Conservation (phyloP, 2,329 filamentous ascomycete species). For the Botrytis galanthina region DNA sequence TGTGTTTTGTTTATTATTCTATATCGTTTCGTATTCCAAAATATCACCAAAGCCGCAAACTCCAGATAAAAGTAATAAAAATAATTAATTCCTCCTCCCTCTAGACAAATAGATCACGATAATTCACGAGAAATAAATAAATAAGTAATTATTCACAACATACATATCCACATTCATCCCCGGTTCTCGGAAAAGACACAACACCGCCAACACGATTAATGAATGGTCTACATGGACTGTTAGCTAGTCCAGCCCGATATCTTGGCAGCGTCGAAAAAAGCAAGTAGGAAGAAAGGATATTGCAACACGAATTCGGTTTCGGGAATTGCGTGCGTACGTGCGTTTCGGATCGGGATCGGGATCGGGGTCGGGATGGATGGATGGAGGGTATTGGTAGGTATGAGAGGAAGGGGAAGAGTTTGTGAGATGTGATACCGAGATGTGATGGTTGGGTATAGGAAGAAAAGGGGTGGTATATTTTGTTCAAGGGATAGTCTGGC, state of each 20-base stretch:
- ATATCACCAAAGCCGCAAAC: too few relatives aligned
- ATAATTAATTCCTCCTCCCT: too few relatives aligned
- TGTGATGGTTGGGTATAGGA: neutral
- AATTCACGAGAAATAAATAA: too few relatives aligned
- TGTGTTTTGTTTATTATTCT: too few relatives aligned
- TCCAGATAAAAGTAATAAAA: too few relatives aligned
- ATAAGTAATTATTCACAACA: neutral
- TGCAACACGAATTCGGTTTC: neutral
- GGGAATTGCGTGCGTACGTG: neutral
- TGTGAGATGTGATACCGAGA: constrained; percentile 6
- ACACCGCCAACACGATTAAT: too few relatives aligned
- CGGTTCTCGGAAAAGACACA: too few relatives aligned
- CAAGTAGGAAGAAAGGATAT: neutral
- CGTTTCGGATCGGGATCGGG: neutral
- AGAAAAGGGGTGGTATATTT: neutral
- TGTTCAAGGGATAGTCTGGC: neutral
- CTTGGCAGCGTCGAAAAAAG: neutral
- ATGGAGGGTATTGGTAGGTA: neutral
- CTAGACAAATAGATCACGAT: too few relatives aligned
- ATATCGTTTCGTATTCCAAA: too few relatives aligned
- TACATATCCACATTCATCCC: too few relatives aligned
- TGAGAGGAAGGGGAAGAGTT: neutral
- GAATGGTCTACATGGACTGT: too few relatives aligned
- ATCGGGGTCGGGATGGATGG: neutral
- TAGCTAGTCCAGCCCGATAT: too few relatives aligned